phyloP scores from a whole-genome alignment of 768 basidiomycete species.

The Tricholoma saponaceum region DNA sequence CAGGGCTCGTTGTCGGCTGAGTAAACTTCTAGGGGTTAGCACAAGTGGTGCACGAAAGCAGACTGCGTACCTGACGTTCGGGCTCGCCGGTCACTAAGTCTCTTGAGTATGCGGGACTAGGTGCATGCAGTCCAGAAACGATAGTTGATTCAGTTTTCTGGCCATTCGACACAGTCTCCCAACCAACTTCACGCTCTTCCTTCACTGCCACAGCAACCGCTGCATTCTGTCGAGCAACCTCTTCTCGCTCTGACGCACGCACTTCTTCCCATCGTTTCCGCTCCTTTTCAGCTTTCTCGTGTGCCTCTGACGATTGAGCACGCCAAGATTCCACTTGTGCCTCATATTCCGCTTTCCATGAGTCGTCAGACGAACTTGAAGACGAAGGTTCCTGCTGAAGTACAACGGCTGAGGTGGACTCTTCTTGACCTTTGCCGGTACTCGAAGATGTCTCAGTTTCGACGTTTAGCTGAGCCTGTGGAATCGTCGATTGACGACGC shows the following conservation, averaged over 20 bases:
- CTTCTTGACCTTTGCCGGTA: neutral
- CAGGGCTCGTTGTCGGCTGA: constrained; percentile 13
- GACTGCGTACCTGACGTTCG: constrained; percentile 24
- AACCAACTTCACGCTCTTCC: constrained; percentile 24
- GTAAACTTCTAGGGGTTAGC: constrained; percentile 1
- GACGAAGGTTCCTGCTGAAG: constrained; percentile 5
- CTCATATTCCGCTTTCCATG: constrained; percentile 69
- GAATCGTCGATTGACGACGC: constrained; percentile 18
- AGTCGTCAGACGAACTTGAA: constrained; percentile 31
- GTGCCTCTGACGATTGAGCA: constrained; percentile 64
- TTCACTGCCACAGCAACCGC: constrained; percentile 13
- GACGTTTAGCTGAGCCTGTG: neutral
- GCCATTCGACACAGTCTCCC: constrained; percentile 33
- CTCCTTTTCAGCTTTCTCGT: constrained; percentile 71
- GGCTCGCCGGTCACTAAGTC: constrained; percentile 37
- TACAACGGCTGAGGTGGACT: constrained; percentile 5
- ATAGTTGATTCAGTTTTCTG: constrained; percentile 17
- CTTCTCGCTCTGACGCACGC: constrained; percentile 49
- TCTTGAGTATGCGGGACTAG: constrained; percentile 36
- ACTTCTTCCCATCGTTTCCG: constrained; percentile 70
- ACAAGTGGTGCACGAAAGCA: neutral
- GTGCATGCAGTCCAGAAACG: constrained; percentile 17
- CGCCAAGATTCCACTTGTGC: constrained; percentile 68
- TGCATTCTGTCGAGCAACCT: constrained; percentile 35
- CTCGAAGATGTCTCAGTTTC: neutral